Evolutionary conservation across 306 rosid genomes (phyloP).

Genomic region (Geum urbanum): DNA sequence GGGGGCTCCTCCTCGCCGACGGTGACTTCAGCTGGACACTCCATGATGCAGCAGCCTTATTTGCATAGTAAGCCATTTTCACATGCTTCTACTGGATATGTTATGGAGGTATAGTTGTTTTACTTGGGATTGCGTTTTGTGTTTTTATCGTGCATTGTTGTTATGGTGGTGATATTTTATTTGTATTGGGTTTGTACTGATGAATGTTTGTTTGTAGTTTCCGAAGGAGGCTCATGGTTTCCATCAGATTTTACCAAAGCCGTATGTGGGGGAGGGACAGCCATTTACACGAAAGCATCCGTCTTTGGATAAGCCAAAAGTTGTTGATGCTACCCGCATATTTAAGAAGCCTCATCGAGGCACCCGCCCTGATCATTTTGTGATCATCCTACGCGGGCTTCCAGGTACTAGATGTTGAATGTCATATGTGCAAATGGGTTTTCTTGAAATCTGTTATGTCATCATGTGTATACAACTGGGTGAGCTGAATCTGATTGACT

Average conservation of each 20-base stretch:
- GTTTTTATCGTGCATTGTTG: slow-evolving; percentile 6
- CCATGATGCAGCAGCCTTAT: slow-evolving; percentile 42
- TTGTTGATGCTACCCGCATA: slow-evolving; percentile 50
- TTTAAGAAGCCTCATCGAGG: slow-evolving; percentile 65
- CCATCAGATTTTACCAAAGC: slow-evolving; percentile 26
- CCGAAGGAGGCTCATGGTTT: slow-evolving; percentile 29
- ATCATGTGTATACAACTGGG: background rate
- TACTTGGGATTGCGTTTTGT: slow-evolving; percentile 6
- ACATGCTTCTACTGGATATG: slow-evolving; percentile 43
- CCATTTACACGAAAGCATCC: slow-evolving; percentile 32
- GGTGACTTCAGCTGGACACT: slow-evolving; percentile 38
- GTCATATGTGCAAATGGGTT: background rate
- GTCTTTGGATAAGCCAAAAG: slow-evolving; percentile 38
- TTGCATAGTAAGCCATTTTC: slow-evolving; percentile 43
- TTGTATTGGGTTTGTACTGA: background rate
- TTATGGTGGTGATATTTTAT: background rate
- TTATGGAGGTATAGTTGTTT: slow-evolving; percentile 44
- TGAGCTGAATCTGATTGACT: background rate
- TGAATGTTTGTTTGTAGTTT: background rate
- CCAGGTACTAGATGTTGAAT: slow-evolving; percentile 51
- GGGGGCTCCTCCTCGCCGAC: slow-evolving; percentile 34
- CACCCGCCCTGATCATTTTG: slow-evolving; percentile 86
- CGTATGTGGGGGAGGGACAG: slow-evolving; percentile 30
- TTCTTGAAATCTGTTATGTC: slow-evolving; percentile 3
- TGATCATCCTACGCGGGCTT: slow-evolving; percentile 82